Evolutionary conservation across 1,284 basidiomycete genomes (phyloP).

Genomic region (Ceratobasidium sp.): DNA sequence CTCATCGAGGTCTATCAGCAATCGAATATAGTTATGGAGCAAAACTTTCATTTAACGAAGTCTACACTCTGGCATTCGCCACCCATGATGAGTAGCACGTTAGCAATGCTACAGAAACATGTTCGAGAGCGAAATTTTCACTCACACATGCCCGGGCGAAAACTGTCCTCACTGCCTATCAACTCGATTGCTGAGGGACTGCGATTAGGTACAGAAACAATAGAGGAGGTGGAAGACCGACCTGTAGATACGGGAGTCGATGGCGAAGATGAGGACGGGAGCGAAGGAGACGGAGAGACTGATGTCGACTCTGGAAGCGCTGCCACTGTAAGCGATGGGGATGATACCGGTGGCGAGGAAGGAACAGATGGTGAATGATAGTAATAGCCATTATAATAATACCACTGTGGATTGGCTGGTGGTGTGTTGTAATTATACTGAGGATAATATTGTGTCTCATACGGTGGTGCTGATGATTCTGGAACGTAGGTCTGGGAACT

Average conservation of each 20-base stretch:
- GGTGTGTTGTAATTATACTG: too few species aligned
- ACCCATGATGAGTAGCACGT: conserved; percentile 7
- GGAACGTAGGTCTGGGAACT: too few species aligned
- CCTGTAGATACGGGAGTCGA: background rate
- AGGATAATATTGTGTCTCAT: too few species aligned
- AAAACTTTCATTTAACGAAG: background rate
- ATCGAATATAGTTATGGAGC: background rate
- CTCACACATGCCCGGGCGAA: conserved; percentile 22
- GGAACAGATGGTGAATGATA: too few species aligned
- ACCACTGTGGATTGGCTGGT: too few species aligned
- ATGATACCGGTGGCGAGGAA: too few species aligned
- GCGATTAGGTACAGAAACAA: background rate
- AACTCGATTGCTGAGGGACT: background rate
- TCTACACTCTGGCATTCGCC: conserved; percentile 2
- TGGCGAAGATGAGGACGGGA: background rate
- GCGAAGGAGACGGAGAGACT: background rate
- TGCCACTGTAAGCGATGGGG: background rate
- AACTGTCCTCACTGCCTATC: background rate
- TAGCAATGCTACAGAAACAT: conserved; percentile 8
- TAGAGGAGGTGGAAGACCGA: background rate
- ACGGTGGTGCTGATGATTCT: too few species aligned
- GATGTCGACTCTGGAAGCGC: background rate
- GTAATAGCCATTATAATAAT: too few species aligned
- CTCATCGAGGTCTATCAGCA: conserved; percentile 1
- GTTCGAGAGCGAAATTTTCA: background rate